Evolutionary conservation across 495 filamentous ascomycete species (phyloP), one percentile per base, ranked within the genome.

Genomic region (Rusavskia elegans): DNA sequence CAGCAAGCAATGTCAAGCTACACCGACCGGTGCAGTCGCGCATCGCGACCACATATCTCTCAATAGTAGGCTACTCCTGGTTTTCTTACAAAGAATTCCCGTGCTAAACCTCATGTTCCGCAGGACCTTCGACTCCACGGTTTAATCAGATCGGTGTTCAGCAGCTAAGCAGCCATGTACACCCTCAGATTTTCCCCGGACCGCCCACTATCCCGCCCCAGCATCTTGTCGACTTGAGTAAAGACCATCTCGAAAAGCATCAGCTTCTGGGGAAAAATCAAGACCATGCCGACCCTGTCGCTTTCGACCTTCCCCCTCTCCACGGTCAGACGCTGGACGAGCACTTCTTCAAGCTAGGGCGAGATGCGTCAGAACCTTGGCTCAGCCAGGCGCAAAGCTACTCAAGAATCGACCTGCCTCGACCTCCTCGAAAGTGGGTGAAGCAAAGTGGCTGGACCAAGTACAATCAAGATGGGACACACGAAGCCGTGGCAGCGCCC

Each of bases 71-170:
- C 55, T 51, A 59, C 23, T 39, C 32, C n/a, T 9, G 25, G 5
- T 11, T 4, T 37, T 6, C 21, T 2, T 49, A 13, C 21, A 11
- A 25, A 19, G 17, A 19, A 7, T 30, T 19, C 11, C 23, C 16
- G 5, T 40, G 13, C n/a, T 30, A 1, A 39, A 44, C 20, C 23
- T 20, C 11, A 44, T 17, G 14, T 37, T 45, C 8, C 21, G 19
- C 63, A 81, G 79, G 82, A 40, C 69, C 73, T 25, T 74, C 80
- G 35, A 59, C 69, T 32, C 70, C 83, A 36, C 80, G 90, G 50
- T 87, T 81, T 69, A 97, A 96, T 63, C 84, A 92, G 52, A 85
- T 99, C 57, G 86, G 87, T 23, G 87, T 99, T 23, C 93, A 99
- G 68, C 89, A 95, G 58, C 63, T 99, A 40, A 92, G 86, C 71